These are phyloP conservation scores for Apiotrichum laibachii DNA, from an alignment of 1,284 basidiomycete genomes.

Conservation along the genomic window DNA sequence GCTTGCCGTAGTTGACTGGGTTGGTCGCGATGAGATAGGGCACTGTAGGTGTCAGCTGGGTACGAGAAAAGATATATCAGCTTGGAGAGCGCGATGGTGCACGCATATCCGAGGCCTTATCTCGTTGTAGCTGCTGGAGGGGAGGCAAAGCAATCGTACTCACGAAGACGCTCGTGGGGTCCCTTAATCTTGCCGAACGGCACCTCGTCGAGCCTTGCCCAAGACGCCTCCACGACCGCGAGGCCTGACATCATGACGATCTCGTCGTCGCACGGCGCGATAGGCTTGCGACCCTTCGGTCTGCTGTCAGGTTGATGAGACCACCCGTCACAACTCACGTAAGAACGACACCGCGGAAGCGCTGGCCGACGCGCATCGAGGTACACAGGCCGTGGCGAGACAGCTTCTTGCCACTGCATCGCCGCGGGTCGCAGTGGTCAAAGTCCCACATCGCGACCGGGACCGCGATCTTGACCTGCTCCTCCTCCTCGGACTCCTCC, in stretches of 20 bases:
- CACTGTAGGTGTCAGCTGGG: slow-evolving; percentile 56
- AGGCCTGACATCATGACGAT: slow-evolving; percentile 73
- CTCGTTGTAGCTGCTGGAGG: background rate
- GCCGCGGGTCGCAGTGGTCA: slow-evolving; percentile 90
- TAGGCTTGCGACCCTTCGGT: slow-evolving; percentile 76
- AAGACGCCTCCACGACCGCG: slow-evolving; percentile 96
- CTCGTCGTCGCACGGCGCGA: slow-evolving; percentile 82
- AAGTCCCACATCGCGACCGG: slow-evolving; percentile 96
- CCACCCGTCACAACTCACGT: slow-evolving; percentile 62
- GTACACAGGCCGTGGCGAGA: slow-evolving; percentile 79
- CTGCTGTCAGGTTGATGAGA: slow-evolving; percentile 53
- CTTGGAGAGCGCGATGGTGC: background rate
- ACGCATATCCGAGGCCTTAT: background rate
- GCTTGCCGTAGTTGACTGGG: slow-evolving; percentile 92
- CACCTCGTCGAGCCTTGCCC: slow-evolving; percentile 91
- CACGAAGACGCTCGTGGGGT: slow-evolving; percentile 84
- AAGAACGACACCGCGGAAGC: slow-evolving; percentile 87
- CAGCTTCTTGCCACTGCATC: slow-evolving; percentile 94
- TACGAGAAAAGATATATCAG: background rate
- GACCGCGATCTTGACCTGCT: slow-evolving; percentile 56
- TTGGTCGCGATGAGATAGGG: slow-evolving; percentile 90
- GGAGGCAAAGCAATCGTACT: slow-evolving; percentile 52
- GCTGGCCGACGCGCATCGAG: slow-evolving; percentile 76
- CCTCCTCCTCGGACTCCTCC: slow-evolving; percentile 33
- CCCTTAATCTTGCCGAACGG: slow-evolving; percentile 91